phyloP scores from a whole-genome alignment of 2,329 filamentous ascomycete species.

The Tolypocladium sp. region DNA sequence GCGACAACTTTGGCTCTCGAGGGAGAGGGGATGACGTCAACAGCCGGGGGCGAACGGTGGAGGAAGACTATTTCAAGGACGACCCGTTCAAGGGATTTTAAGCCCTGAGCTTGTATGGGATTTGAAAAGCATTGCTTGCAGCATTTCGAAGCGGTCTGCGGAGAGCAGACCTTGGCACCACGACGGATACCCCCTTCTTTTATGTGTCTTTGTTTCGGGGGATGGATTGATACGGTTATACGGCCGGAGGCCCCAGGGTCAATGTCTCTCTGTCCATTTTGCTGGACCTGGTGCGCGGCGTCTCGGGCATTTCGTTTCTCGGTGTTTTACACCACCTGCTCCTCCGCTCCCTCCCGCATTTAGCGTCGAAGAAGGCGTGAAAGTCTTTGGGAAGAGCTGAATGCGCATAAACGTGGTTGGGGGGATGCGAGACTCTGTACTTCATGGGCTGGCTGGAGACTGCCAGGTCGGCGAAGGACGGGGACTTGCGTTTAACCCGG shows the following conservation, averaged over 20 bases:
- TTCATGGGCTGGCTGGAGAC: neutral
- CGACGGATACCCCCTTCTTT: slow-evolving; percentile 7
- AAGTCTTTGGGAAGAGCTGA: neutral
- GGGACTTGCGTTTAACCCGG: neutral
- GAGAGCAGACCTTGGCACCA: slow-evolving; percentile 2
- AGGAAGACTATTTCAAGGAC: slow-evolving; percentile 49
- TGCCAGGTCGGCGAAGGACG: neutral
- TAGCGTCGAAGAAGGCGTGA: neutral
- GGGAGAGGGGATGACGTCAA: slow-evolving; percentile 39
- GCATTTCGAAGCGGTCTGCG: neutral
- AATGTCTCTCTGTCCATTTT: neutral
- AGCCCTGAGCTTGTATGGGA: neutral
- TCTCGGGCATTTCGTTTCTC: neutral
- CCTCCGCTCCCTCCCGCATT: no score
- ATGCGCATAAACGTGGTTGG: neutral
- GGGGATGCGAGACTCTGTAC: neutral
- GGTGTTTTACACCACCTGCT: neutral
- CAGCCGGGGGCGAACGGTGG: slow-evolving; percentile 34
- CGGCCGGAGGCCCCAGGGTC: neutral
- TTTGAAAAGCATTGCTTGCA: neutral
- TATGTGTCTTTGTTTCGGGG: slow-evolving; percentile 1
- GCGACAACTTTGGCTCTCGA: slow-evolving; percentile 41
- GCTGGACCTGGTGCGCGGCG: neutral
- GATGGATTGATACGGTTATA: neutral
- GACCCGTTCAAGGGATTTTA: slow-evolving; percentile 56